Percentiles rank a stretch among this genome's conserved stretches.
Conservation (phyloP, 2,329 filamentous ascomycete genomes). For the Ophiostoma ips region DNA sequence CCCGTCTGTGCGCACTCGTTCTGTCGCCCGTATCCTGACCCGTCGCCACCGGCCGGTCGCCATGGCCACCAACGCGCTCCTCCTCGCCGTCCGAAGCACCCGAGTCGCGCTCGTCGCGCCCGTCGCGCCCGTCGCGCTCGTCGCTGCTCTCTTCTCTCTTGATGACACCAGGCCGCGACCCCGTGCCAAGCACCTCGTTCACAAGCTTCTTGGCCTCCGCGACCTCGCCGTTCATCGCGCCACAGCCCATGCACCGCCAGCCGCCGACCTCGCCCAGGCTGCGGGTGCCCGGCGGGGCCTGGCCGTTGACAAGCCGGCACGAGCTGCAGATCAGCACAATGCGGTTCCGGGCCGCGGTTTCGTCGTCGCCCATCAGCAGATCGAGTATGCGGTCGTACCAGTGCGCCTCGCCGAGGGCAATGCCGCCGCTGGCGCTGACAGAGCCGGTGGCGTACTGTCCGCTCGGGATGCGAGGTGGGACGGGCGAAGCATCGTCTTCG, state of each 20-base stretch:
- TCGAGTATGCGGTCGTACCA: constrained; percentile 97
- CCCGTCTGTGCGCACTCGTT: constrained; percentile 1
- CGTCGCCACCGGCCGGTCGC: background rate
- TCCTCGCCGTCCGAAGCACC: background rate
- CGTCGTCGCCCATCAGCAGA: constrained; percentile 84
- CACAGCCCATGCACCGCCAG: constrained; percentile 85
- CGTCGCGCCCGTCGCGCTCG: background rate
- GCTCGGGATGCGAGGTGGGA: background rate
- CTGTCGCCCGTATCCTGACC: background rate
- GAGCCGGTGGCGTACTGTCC: constrained; percentile 15
- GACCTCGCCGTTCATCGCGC: constrained; percentile 65
- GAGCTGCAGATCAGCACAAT: constrained; percentile 70
- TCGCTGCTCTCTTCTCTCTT: background rate
- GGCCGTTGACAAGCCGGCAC: constrained; percentile 86
- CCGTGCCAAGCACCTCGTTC: constrained; percentile 40
- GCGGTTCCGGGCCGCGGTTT: constrained; percentile 81
- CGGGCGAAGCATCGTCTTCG: background rate
- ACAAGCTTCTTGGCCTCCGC: constrained; percentile 63
- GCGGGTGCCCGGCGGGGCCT: constrained; percentile 77
- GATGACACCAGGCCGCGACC: constrained; percentile 9
- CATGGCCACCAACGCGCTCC: background rate
- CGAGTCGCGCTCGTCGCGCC: background rate
- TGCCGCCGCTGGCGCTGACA: constrained; percentile 4
- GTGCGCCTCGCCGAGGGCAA: constrained; percentile 31
- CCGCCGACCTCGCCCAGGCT: constrained; percentile 64